Percentiles rank a stretch among this genome's conserved stretches.
phyloP scores from a whole-genome alignment of 176 grass and related monocot species.

The Ensete glaucum region DNA sequence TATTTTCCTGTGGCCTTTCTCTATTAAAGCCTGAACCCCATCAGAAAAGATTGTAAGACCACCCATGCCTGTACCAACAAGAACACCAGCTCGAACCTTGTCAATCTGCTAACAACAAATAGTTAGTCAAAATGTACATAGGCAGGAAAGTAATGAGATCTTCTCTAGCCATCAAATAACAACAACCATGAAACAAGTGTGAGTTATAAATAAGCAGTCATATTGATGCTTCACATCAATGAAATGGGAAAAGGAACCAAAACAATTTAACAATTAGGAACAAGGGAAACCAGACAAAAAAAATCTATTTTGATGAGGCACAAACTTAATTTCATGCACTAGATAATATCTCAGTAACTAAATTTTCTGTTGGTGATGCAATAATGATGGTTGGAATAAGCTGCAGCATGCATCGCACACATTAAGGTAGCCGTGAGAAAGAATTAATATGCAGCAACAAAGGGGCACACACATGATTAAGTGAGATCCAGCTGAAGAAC shows the following conservation, averaged over 20 bases:
- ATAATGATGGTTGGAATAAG: neutral
- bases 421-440: neutral
- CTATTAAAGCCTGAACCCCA: conserved; percentile 88
- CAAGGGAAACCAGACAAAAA: neutral
- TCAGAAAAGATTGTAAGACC: conserved; percentile 92
- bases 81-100: conserved; percentile 75
- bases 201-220: neutral
- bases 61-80: conserved; percentile 97
- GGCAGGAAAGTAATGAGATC: neutral
- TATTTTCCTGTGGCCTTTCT: conserved; percentile 87
- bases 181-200: neutral
- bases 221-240: neutral
- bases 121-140: neutral
- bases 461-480: neutral
- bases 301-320: neutral
- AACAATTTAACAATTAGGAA: no score
- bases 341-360: neutral
- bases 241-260: neutral
- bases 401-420: neutral
- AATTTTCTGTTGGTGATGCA: neutral
- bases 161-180: neutral
- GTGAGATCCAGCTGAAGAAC: neutral
- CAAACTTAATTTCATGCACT: no score
- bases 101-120: conserved; percentile 47
- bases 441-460: neutral